Conservation (phyloP, 169 alveolate genomes). For the Plasmodium knowlesi region DNA sequence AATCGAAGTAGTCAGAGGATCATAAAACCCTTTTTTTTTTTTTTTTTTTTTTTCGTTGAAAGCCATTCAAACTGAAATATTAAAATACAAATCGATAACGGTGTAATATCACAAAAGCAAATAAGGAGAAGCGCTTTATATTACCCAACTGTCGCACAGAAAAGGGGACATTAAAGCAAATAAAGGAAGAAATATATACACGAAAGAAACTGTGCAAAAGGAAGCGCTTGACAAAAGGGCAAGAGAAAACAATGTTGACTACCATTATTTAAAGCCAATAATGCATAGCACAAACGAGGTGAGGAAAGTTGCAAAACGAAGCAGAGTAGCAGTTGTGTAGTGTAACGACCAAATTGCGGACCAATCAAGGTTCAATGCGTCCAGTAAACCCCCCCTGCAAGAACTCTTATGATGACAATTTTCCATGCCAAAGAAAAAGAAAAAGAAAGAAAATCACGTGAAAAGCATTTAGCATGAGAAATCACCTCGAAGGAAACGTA, state of each 20-base stretch:
- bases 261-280: neutral
- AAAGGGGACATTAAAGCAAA: neutral
- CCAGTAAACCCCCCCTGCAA: neutral
- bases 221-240: neutral
- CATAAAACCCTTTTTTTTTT: neutral
- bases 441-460: constrained; percentile 15
- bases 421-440: neutral
- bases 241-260: neutral
- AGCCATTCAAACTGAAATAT: neutral
- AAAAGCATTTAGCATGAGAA: constrained; percentile 31
- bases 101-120: neutral
- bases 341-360: neutral
- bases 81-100: neutral
- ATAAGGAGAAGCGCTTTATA: neutral
- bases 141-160: neutral
- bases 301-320: neutral
- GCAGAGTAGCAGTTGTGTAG: neutral
- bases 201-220: neutral
- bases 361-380: neutral
- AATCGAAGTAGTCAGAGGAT: neutral
- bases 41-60: neutral
- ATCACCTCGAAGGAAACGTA: neutral
- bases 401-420: neutral
- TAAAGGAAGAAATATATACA: neutral
- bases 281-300: neutral